Evolutionary conservation across 768 basidiomycete species (phyloP).

Genomic region (Phlebiopsis flavidoalba): DNA sequence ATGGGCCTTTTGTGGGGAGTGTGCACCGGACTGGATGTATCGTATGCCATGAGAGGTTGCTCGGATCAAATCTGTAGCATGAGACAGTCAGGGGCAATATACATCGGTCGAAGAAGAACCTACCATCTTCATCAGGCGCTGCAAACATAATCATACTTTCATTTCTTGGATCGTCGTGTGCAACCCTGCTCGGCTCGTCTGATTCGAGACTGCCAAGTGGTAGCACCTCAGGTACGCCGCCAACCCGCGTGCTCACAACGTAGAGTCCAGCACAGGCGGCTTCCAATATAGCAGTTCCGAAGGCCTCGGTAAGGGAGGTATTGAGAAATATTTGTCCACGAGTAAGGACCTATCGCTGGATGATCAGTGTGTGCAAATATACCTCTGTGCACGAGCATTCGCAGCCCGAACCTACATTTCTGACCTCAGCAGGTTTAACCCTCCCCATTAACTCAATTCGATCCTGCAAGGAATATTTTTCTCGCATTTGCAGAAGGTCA

Average conservation of each 20-base stretch:
- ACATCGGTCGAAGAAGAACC: slow-evolving; percentile 13
- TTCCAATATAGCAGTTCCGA: slow-evolving; percentile 96
- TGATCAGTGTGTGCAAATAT: background rate
- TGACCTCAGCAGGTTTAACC: slow-evolving; percentile 78
- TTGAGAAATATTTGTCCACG: slow-evolving; percentile 92
- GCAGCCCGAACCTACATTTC: slow-evolving; percentile 46
- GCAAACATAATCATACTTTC: slow-evolving; percentile 92
- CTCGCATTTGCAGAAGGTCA: slow-evolving; percentile 92
- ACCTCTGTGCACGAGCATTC: background rate
- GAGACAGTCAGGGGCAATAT: background rate
- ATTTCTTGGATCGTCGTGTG: slow-evolving; percentile 19
- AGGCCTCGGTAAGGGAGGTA: slow-evolving; percentile 93
- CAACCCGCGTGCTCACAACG: slow-evolving; percentile 90
- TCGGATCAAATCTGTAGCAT: slow-evolving; percentile 66
- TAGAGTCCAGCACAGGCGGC: slow-evolving; percentile 94
- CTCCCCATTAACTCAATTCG: slow-evolving; percentile 86
- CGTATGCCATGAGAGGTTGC: slow-evolving; percentile 78
- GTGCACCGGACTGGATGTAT: slow-evolving; percentile 58
- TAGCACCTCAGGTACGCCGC: slow-evolving; percentile 92
- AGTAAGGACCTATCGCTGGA: slow-evolving; percentile 57
- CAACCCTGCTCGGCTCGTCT: background rate
- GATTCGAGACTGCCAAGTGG: slow-evolving; percentile 33
- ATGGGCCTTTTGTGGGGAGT: slow-evolving; percentile 75
- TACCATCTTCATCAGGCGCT: slow-evolving; percentile 90
- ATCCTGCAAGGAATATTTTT: slow-evolving; percentile 85